phyloP scores from a whole-genome alignment of 1,139 yeast genomes.

The Lipomyces yarrowii region DNA sequence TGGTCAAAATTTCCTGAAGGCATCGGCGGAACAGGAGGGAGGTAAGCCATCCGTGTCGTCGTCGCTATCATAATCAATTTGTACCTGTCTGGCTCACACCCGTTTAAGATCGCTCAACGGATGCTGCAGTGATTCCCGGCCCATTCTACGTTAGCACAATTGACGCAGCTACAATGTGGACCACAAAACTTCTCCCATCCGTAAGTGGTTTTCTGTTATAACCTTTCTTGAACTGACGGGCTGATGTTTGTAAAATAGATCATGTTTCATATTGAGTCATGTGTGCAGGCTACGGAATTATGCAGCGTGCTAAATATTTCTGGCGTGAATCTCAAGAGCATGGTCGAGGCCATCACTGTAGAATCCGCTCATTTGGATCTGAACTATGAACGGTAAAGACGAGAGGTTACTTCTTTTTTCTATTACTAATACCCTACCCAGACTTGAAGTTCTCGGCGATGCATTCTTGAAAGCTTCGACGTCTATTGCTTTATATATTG shows the following conservation, averaged over 20 bases:
- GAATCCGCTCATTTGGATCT: conserved; percentile 16
- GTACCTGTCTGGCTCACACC: background rate
- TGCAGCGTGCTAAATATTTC: conserved; percentile 5
- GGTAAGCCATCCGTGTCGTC: background rate
- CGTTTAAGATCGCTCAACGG: conserved; percentile 1
- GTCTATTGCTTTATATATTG: conserved; percentile 19
- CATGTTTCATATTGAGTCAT: conserved; percentile 18
- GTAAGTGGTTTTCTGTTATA: background rate
- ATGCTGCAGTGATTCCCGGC: conserved; percentile 6
- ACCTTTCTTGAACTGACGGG: background rate
- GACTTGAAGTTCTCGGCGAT: conserved; percentile 26
- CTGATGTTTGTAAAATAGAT: background rate
- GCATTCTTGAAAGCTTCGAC: conserved; percentile 24
- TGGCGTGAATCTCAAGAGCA: conserved; percentile 1
- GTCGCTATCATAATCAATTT: background rate
- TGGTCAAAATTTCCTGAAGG: conserved; percentile 6
- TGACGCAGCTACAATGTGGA: conserved; percentile 8
- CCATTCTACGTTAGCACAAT: conserved; percentile 6
- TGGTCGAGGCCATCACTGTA: conserved; percentile 21
- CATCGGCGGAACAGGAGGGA: conserved; percentile 6
- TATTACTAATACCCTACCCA: background rate
- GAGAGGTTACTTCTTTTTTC: background rate
- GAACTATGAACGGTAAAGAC: conserved; percentile 21
- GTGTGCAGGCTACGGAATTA: conserved; percentile 17
- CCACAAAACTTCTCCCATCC: conserved; percentile 3